Evolutionary conservation across 352 stramenopile species (phyloP), one percentile per base, ranked within the genome.

Genomic region (Phytophthora cajani): DNA sequence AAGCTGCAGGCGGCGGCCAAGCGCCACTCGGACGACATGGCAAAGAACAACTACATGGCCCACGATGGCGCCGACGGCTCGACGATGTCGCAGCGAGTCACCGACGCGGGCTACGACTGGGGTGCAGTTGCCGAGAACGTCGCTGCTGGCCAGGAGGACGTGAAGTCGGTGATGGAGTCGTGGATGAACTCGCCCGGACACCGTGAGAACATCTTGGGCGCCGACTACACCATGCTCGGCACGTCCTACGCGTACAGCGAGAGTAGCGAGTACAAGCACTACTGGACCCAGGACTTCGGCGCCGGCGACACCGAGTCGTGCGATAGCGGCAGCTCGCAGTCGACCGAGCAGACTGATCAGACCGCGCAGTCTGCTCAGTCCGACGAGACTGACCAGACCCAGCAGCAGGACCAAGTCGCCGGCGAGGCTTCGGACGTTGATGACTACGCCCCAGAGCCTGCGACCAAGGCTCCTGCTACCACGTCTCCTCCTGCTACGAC

Each of bases 111-210:
- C 2, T 91, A 85, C 60, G 58, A 81, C n/a, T 90, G 82, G 76
- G 79, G 46, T 53, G 76, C 61, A 19, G 71, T 89, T 8, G 82
- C 75, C 3, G 82, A 90, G 66, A 90, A 90, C 63, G 77, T 89
- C 12, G 82, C 82, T 30, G 80, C 79, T 5, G 82, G 82, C 3
- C 81, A 89, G 47, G 44, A 64, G 1, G 73, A 87, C 50, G 77
- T 89, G n/a, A 46, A 58, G 3, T 71, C 68, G 11, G 80, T 88
- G n/a, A 86, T 90, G 77, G 61, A 81, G 23, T 76, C 78, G 32
- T 90, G 82, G 82, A 90, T 90, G 80, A 75, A 81, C 69, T 90
- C 82, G 10, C 53, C 72, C 17, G 82, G 80, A 30, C 82, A 90
- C 62, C 71, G 75, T 11, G 58, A 42, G 5, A 90, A 88, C 53